These are phyloP conservation scores for Rickenella mellea DNA, from an alignment of 768 basidiomycete genomes.

Conservation along the genomic window DNA sequence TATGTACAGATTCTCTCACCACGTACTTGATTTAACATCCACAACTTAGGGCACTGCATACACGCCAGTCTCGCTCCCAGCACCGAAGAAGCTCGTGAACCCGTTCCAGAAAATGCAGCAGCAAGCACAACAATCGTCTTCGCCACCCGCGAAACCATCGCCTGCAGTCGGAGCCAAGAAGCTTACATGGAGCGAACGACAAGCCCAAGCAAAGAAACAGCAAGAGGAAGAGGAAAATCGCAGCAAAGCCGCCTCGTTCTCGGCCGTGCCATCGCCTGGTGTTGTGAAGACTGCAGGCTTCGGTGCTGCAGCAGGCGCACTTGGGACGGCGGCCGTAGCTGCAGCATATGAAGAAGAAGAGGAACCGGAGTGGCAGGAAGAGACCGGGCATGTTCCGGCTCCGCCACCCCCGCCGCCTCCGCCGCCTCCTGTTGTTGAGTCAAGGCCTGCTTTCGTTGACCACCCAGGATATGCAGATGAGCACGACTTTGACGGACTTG, in stretches of 20 bases:
- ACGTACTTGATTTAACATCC: neutral
- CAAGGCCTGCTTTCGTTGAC: conserved; percentile 24
- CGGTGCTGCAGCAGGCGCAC: conserved; percentile 31
- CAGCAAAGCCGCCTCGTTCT: conserved; percentile 48
- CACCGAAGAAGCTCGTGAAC: conserved; percentile 83
- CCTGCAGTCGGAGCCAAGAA: conserved; percentile 52
- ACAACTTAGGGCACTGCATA: conserved; percentile 75
- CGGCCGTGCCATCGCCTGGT: conserved; percentile 24
- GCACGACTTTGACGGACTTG: conserved; percentile 11
- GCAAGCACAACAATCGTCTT: conserved; percentile 29
- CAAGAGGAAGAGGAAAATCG: conserved; percentile 65
- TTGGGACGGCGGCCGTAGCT: conserved; percentile 15
- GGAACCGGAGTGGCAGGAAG: conserved; percentile 20
- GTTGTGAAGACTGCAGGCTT: conserved; percentile 26
- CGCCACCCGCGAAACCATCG: conserved; percentile 13
- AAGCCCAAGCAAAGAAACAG: conserved; percentile 84
- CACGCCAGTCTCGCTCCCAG: conserved; percentile 74
- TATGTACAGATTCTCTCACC: conserved; percentile 14
- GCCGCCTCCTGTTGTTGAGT: conserved; percentile 8
- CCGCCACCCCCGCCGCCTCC: conserved; percentile 20
- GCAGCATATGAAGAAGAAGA: conserved; percentile 11
- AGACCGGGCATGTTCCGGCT: conserved; percentile 21
- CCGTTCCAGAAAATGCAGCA: conserved; percentile 61
- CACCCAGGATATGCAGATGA: conserved; percentile 24
- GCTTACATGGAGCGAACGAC: conserved; percentile 89